Evolutionary conservation across 176 grass and related monocot species (phyloP).

Genomic region (Saccharum officinarum): DNA sequence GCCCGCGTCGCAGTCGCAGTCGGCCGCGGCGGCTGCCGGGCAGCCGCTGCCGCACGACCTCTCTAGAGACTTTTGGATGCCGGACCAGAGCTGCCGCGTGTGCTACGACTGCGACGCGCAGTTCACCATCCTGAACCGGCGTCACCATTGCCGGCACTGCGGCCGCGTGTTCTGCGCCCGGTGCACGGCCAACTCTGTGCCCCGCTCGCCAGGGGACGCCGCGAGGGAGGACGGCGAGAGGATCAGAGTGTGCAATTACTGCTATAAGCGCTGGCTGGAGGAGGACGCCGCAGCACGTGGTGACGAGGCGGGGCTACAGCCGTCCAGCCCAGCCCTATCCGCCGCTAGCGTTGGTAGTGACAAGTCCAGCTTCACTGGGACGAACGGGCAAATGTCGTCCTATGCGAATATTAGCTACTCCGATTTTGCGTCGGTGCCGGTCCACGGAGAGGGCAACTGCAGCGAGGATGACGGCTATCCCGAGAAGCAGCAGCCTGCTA

Average conservation of each 20-base stretch:
- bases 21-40: neutral
- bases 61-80: constrained; percentile 95
- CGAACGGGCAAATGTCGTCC: constrained; percentile 48
- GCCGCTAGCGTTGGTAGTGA: constrained; percentile 62
- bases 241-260: constrained; percentile 90
- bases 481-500: constrained; percentile 52
- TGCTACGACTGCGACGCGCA: constrained; percentile 97
- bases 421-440: constrained; percentile 30
- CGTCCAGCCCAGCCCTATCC: constrained; percentile 49
- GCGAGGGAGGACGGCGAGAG: constrained; percentile 63
- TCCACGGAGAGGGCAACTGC: constrained; percentile 23
- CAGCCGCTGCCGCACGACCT: constrained; percentile 48
- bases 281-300: constrained; percentile 33
- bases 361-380: constrained; percentile 59
- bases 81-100: constrained; percentile 90
- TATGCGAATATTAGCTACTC: constrained; percentile 44
- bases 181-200: constrained; percentile 79
- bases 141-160: constrained; percentile 92
- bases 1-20: constrained; percentile 2
- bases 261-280: constrained; percentile 70
- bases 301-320: constrained; percentile 20
- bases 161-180: constrained; percentile 94
- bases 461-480: constrained; percentile 26
- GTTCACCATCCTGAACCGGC: constrained; percentile 88
- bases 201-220: constrained; percentile 41